Percentiles rank a stretch among this genome's conserved stretches.
phyloP scores from a whole-genome alignment of 345 rosid genomes.

The Lagerstroemia speciosa region DNA sequence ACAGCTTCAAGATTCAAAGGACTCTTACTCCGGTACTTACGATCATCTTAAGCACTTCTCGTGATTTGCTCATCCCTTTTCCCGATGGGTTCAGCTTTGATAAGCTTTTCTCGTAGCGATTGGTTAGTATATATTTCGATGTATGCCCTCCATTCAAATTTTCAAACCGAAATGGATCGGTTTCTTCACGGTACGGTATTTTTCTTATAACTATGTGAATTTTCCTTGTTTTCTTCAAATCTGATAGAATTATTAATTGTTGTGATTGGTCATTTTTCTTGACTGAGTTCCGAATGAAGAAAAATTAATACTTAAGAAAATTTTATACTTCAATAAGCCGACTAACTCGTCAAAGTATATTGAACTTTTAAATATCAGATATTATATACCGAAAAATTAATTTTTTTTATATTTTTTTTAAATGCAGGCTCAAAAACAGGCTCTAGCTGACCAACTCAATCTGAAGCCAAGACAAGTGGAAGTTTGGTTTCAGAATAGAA shows the following conservation, averaged over 20 bases:
- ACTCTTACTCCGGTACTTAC: conserved; percentile 32
- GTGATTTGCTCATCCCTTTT: not conserved
- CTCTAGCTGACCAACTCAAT: conserved; percentile 32
- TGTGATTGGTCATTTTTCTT: not conserved
- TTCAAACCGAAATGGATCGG: too few relatives aligned
- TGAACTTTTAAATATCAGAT: too few relatives aligned
- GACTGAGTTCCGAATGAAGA: too few relatives aligned
- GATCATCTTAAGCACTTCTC: not conserved
- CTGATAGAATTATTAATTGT: not conserved
- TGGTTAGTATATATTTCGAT: not conserved
- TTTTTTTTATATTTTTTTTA: not conserved
- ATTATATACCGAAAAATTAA: too few relatives aligned
- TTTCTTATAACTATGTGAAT: not conserved
- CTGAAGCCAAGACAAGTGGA: conserved; percentile 52
- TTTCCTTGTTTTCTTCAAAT: not conserved
- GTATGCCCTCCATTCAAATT: too few relatives aligned
- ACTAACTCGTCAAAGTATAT: too few relatives aligned
- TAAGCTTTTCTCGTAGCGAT: not conserved
- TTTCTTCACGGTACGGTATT: too few relatives aligned
- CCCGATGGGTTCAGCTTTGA: too few relatives aligned
- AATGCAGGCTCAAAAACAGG: conserved; percentile 34
- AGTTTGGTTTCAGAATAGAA: conserved; percentile 59
- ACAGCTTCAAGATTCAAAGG: conserved; percentile 27
- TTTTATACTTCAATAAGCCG: too few relatives aligned
- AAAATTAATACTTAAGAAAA: too few relatives aligned